Base-by-base conservation (phyloP, 345 rosid species). In the Combretum micranthum region DNA sequence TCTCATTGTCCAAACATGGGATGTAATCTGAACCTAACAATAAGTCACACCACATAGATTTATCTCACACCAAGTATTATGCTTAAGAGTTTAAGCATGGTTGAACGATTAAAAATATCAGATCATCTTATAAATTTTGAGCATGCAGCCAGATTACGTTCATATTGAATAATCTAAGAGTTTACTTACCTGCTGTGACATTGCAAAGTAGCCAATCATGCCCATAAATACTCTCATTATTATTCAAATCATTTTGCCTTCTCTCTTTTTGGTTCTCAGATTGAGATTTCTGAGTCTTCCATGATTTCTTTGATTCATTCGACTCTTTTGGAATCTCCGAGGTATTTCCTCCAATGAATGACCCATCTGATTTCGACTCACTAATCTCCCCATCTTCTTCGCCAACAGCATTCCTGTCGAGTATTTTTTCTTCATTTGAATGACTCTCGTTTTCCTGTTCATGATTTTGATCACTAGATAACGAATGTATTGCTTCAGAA, bases 1-100 rank as follows among this genome's bases (percentile, higher is more conserved):
- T 75, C 78, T 79, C 82, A 26, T 93, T 93, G 64, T 93, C 97
- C 77, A 93, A 65, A 65, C 99, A 93, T 16, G 99, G 99, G 53
- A 93, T 93, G 56, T 83, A 93, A 73, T 93, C 99, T 62, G 83
- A 20, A 50, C 94, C 39, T 32, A n/a, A 32, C 39, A 32, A 32
- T 32, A 5, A 11, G 39, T 32, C 10, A 5, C 9, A 32, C 39
- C 39, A 32, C 9, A 32, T 32, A 5, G 39, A 32, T 32, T 2
- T 11, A 7, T 32, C 39, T 32, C 39, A 32, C 39, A 32, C 1
- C 9, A 32, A 11, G n/a, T n/a, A 32, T 32, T 32, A 32, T 32
- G 10, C 9, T 32, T 4, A 11, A 5, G 9, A 32, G 9, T 7
- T 32, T 7, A 32, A 32, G 39, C 32, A 25, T 7, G 1, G 6